Evolutionary conservation across 208 protist species (phyloP).

Genomic region (Acanthamoeba culbertsoni): DNA sequence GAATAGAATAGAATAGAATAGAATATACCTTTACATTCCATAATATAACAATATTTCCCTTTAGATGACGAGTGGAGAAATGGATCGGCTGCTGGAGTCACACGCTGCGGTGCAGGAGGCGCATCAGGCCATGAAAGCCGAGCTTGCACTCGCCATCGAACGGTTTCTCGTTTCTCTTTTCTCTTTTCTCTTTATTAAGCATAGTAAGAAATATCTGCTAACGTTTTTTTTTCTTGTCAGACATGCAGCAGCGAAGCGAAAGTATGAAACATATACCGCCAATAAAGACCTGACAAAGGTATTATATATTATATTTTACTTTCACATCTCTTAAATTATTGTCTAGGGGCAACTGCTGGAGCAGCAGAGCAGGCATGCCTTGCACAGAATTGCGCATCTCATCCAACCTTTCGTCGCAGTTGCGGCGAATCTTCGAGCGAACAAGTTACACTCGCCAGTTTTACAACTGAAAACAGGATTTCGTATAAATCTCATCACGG

Average conservation of each 20-base stretch:
- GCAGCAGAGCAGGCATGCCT: slow-evolving; percentile 6
- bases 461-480: background rate
- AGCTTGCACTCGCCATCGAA: background rate
- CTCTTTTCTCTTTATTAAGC: background rate
- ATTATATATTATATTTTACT: background rate
- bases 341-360: background rate
- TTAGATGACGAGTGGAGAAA: background rate
- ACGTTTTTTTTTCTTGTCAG: background rate
- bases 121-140: background rate
- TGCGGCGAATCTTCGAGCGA: background rate
- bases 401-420: background rate
- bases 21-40: background rate
- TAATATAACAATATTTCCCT: background rate
- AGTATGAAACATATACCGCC: background rate
- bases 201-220: background rate
- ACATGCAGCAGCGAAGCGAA: background rate
- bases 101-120: background rate
- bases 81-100: background rate
- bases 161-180: background rate
- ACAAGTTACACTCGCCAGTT: background rate
- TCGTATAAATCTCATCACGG: background rate
- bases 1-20: too few species aligned
- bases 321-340: background rate
- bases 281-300: slow-evolving; percentile 19
- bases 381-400: background rate